Base-by-base conservation (phyloP, 805 yeast species). In the Cyberlindnera suaveolens region DNA sequence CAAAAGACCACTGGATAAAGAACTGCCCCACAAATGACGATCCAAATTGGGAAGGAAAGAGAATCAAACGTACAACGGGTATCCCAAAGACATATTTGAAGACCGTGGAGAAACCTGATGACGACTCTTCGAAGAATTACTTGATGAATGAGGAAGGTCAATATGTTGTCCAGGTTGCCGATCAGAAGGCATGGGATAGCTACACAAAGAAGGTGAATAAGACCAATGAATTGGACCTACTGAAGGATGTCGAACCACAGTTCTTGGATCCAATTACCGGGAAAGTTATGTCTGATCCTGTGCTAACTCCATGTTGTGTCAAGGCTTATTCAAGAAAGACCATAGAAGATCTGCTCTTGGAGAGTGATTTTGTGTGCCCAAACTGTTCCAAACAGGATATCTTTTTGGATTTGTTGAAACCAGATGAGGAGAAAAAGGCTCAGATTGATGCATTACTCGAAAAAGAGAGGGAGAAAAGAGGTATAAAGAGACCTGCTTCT, bases 91-190 rank as follows among this genome's bases (percentile, higher is more conserved):
- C 95, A 30, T 88, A 88, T 63, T 77, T 93, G 63, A 85, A 88
- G 53, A 83, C 95, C 0, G 80, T 93, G 7, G 86, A 85, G 15
- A 85, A 85, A 58, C 91, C 91, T 23, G 87, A 82, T 32, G 84
- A 77, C 36, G 78, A 65, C 42, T 73, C 75, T 57, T 72, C 69
- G 53, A 68, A 71, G 47, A 77, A 79, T 34, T 84, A 83, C 45
- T 78, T 93, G 84, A 79, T 93, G 52, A 89, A 89, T 29, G 98
- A 90, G 40, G 93, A 88, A 31, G 99, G 99, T 39, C 86, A 90
- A 56, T 93, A 85, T 61, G 99, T 93, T 5, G 84, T 88, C 39
- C 96, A 95, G n/a, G 80, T 90, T 47, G 98, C 98, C 0, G 99
- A 93, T 65, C 77, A 80, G 34, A 82, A 81, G 56, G 83, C 96